Evolutionary conservation across 1,284 basidiomycete genomes (phyloP), one percentile per base, ranked within the genome.

Genomic region (Porodaedalea pini): DNA sequence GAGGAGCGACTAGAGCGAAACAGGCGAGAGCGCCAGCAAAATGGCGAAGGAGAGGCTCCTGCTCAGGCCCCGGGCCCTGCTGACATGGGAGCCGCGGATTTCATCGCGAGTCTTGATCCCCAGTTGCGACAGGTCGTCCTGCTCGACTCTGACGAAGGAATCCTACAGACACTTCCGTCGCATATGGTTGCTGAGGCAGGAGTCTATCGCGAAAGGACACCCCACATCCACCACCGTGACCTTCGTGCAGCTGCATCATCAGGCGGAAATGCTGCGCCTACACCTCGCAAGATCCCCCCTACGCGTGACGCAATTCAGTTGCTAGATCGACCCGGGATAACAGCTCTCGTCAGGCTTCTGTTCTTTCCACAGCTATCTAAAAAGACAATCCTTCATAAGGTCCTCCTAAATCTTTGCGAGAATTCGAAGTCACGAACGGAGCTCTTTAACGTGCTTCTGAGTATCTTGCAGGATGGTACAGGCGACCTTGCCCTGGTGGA

Each of bases 291-390:
- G 64, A 68, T 73, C 11, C 65, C 78, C 21, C 72, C 75, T 8
- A 77, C 81, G 44, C 87, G 91, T 44, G 96, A 99, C 65, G 92
- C 95, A 1, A 92, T 98, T 27, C 93, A 95, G 67, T 81, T 99
- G 2, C 81, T 99, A 36, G 97, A 99, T 70, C 96, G 93, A 68
- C 73, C 83, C 17, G 93, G 94, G 4, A 83, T 99, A 49, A 91
- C 95, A 1, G 87, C 92, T 21, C 84, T 99, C 5, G 86, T 98
- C 32, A 88, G 96, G 32, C 81, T 99, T 6, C 82, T 99, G 19
- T 99, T 98, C 80, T 98, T 95, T 80, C 97, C 96, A 4, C 91
- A 98, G 65, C 87, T 94, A 40, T 77, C 93, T 61, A 87, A 86
- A 72, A 92, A 94, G 74, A 89, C 84, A 39, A 76, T 90, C 21